These are phyloP conservation scores for Dioscorea dumetorum DNA, from an alignment of 106 monocot species.

Conservation along the genomic window DNA sequence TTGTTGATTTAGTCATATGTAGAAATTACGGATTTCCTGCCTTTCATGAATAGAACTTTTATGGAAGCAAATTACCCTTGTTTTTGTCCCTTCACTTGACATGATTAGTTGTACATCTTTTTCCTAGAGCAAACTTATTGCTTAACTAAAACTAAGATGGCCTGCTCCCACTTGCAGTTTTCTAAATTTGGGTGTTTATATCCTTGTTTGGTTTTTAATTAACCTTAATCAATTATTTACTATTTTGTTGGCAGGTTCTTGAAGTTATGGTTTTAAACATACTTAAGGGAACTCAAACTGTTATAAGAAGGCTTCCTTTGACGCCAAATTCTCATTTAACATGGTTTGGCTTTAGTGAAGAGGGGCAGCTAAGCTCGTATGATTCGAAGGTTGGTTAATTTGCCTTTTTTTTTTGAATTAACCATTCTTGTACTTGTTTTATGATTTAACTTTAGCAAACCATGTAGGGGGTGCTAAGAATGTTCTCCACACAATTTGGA, in stretches of 20 bases:
- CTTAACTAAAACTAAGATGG: too few species aligned
- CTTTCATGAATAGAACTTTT: too few species aligned
- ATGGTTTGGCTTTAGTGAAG: constrained; percentile 98
- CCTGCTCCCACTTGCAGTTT: too few species aligned
- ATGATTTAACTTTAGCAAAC: background rate
- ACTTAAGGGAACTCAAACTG: constrained; percentile 36
- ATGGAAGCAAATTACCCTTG: too few species aligned
- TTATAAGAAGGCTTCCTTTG: constrained; percentile 56
- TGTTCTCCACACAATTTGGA: constrained; percentile 59
- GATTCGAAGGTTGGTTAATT: constrained; percentile 63
- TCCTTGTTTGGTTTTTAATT: too few species aligned
- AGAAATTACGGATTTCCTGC: too few species aligned
- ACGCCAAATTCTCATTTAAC: constrained; percentile 59
- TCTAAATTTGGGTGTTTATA: too few species aligned
- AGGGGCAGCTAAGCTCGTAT: constrained; percentile 75
- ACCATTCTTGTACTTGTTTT: background rate
- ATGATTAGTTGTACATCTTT: too few species aligned
- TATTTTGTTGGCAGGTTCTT: constrained; percentile 45
- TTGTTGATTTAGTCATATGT: too few species aligned
- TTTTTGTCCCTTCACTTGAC: too few species aligned
- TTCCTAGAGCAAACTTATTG: too few species aligned
- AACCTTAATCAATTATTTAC: background rate
- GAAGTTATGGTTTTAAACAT: constrained; percentile 75
- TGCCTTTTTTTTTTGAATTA: too few species aligned
- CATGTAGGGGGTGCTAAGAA: constrained; percentile 70